Evolutionary conservation across 2,329 filamentous ascomycete genomes (phyloP).

Genomic region (Xylariomycetidae sp.): DNA sequence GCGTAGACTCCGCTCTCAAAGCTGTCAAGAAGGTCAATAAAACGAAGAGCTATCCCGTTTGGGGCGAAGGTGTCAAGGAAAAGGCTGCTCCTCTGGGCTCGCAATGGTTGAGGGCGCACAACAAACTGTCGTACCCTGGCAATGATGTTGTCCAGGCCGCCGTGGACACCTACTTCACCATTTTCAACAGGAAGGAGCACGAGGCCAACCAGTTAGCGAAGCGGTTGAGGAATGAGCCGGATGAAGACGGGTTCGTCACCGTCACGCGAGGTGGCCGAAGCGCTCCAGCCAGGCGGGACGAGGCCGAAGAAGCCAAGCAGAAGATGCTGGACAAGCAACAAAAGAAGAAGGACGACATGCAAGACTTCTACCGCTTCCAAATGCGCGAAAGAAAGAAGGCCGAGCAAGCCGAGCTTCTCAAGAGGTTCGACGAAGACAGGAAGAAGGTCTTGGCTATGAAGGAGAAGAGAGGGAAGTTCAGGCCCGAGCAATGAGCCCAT

Average conservation of each 20-base stretch:
- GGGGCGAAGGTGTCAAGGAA: conserved; percentile 58
- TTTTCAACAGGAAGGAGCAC: conserved; percentile 68
- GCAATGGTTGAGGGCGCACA: conserved; percentile 57
- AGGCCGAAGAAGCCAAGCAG: conserved; percentile 53
- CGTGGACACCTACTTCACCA: conserved; percentile 79
- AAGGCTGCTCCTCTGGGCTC: conserved; percentile 53
- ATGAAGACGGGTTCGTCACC: conserved; percentile 93
- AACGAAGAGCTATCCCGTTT: conserved; percentile 56
- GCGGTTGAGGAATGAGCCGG: conserved; percentile 68
- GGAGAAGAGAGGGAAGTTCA: conserved; percentile 57
- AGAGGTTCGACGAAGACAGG: conserved; percentile 70
- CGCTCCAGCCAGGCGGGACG: conserved; percentile 69
- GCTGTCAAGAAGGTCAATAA: conserved; percentile 59
- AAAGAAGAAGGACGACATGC: conserved; percentile 55
- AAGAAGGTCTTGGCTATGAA: conserved; percentile 66
- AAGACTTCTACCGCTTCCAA: conserved; percentile 83
- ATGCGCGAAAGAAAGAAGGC: conserved; percentile 72
- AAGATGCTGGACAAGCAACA: conserved; percentile 59
- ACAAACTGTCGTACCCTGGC: conserved; percentile 65
- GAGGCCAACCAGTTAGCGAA: conserved; percentile 57
- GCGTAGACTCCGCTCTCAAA: conserved; percentile 70
- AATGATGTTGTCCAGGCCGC: conserved; percentile 59
- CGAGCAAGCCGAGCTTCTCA: conserved; percentile 61
- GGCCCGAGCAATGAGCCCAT: conserved; percentile 36
- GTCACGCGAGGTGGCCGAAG: conserved; percentile 72